Evolutionary conservation across 352 stramenopile species (phyloP), one percentile per base, ranked within the genome.

Genomic region (Globisporangium uncinulatum): DNA sequence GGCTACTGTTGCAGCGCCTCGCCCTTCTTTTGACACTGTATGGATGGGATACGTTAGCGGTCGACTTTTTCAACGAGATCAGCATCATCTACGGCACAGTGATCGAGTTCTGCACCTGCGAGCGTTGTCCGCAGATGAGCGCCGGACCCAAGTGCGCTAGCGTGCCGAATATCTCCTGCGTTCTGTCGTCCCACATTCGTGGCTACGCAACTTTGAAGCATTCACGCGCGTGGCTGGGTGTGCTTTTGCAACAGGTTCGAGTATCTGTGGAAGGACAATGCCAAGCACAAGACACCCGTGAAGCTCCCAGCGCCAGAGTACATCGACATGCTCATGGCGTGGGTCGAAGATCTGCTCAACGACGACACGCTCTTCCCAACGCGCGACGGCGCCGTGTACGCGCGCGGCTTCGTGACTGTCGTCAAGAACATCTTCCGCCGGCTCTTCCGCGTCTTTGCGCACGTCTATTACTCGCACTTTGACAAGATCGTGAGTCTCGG

Each of bases 381-480:
- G 13, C 73, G 69, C 17, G 73, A 89, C 61, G 72, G 73, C 21
- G 63, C 73, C 6, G 57, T 67, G 32, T 98, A 96, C 73, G 83
- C 78, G 7, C 82, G 76, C 9, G 74, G 89, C 43, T 98, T 97
- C 65, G 55, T 86, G 14, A 78, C 69, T n/a, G 69, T 81, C 9
- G 71, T 97, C 29, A 92, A 94, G 62, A 93, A 88, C 61, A 98
- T 98, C 43, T 99, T 98, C 67, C 81, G 94, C 48, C 78, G 94
- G 36, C 74, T 99, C n/a, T 98, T 99, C 73, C 81, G 96, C 13
- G 92, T 99, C 1, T 99, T 98, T 70, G 94, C 93, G 20, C 96
- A 98, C 75, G 88, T 98, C 43, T 99, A 99, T 73, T 97, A 95
- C 62, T 96, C 86, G 59, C 97, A 98, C 70, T 98, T 98, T 57